Percentiles rank a stretch among this genome's conserved stretches.
phyloP scores from a whole-genome alignment of 371 early-diverging fungal species.

The Rhizopus delemar region DNA sequence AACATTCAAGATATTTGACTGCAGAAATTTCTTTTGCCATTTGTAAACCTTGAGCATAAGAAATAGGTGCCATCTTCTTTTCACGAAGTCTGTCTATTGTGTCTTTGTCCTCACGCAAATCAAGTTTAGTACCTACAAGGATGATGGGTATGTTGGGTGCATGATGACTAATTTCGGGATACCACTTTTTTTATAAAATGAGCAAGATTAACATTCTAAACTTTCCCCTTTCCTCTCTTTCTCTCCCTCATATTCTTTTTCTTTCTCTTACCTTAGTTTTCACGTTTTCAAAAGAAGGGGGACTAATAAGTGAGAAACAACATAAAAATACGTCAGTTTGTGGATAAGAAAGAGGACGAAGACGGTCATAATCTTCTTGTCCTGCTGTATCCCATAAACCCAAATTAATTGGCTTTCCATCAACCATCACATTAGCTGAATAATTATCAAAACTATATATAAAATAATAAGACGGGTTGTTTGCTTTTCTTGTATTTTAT shows the following conservation, averaged over 20 bases:
- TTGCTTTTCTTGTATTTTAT: not conserved
- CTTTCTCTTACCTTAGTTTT: conserved; percentile 62
- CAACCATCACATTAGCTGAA: conserved; percentile 89
- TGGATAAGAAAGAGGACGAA: conserved; percentile 91
- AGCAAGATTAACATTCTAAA: too few relatives aligned
- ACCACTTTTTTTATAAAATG: conserved; percentile 65
- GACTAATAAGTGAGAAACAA: conserved; percentile 83
- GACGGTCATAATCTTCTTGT: conserved; percentile 95
- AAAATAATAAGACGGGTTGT: not conserved
- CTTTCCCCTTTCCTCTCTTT: not conserved
- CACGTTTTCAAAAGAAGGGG: conserved; percentile 90
- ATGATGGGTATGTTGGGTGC: conserved; percentile 92
- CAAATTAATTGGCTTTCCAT: conserved; percentile 89
- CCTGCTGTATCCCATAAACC: conserved; percentile 98
- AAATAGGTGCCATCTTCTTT: conserved; percentile 87
- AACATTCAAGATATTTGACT: conserved; percentile 95
- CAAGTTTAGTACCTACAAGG: conserved; percentile 96
- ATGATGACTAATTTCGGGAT: conserved; percentile 92
- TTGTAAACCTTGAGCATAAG: conserved; percentile 81
- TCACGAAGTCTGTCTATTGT: conserved; percentile 82
- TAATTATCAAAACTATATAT: conserved; percentile 89
- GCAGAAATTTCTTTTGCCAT: conserved; percentile 89
- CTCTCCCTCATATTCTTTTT: conserved; percentile 1
- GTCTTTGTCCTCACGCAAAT: conserved; percentile 90
- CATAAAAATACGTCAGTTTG: conserved; percentile 91